Percentiles rank a stretch among this genome's conserved stretches.
These are phyloP conservation scores for Trypethelium eluteriae DNA, from an alignment of 495 filamentous ascomycete genomes.

Conservation along the genomic window DNA sequence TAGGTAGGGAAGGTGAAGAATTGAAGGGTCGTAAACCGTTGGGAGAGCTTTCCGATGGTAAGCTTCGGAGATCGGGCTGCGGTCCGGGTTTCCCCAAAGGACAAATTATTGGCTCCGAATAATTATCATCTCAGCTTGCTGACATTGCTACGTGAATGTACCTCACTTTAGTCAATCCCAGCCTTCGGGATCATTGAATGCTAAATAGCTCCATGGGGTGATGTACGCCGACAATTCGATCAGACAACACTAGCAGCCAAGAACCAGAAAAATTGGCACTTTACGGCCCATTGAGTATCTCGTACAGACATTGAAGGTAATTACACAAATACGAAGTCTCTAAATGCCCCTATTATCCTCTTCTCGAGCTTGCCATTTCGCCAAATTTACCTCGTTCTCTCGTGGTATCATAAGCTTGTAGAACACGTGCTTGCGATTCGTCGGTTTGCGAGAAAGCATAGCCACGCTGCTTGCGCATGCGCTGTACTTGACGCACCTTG, in stretches of 20 bases:
- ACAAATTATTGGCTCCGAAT: background rate
- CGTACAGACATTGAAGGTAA: background rate
- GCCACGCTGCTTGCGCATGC: conserved; percentile 98
- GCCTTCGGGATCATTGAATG: background rate
- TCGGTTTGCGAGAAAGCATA: conserved; percentile 98
- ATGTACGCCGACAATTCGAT: background rate
- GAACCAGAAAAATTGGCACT: background rate
- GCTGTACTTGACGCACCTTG: conserved; percentile 95
- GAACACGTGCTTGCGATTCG: conserved; percentile 82
- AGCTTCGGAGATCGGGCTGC: background rate
- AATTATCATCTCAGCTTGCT: background rate
- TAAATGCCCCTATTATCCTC: conserved; percentile 11
- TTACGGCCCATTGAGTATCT: background rate
- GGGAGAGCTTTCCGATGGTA: background rate
- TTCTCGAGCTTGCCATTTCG: conserved; percentile 79
- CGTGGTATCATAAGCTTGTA: conserved; percentile 97
- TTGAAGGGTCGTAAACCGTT: background rate
- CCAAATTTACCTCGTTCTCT: conserved; percentile 83
- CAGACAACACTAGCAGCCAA: background rate
- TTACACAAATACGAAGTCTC: background rate
- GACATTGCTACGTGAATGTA: background rate
- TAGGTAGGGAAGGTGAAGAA: background rate
- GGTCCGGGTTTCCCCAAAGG: conserved; percentile 6
- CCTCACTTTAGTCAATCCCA: background rate
- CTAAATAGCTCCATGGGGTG: background rate